A percentile compares a stretch with the other conserved stretches of the same genome.
phyloP scores from a whole-genome alignment of 2,329 filamentous ascomycete genomes.

The Thelonectria blattea region DNA sequence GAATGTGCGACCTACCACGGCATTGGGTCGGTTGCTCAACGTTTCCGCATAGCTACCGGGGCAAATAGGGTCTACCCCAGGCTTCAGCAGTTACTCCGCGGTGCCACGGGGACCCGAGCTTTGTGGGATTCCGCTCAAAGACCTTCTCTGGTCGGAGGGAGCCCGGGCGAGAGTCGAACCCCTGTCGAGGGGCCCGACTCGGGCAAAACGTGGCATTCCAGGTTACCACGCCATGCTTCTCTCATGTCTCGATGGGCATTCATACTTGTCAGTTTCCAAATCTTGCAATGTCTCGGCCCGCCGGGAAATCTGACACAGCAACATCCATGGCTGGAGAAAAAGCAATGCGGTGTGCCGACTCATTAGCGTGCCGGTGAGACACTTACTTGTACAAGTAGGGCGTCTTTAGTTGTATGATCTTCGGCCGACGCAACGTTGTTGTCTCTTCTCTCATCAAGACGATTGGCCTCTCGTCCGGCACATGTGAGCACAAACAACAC shows the following conservation, averaged over 20 bases:
- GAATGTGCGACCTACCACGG: constrained; percentile 4
- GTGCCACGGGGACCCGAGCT: constrained; percentile 22
- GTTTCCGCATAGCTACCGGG: constrained; percentile 19
- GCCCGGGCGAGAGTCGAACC: constrained; percentile 12
- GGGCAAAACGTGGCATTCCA: constrained; percentile 11
- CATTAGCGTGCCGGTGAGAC: constrained; percentile 9
- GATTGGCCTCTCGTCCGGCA: constrained; percentile 10
- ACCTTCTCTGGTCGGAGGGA: constrained; percentile 20
- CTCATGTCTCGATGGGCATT: constrained; percentile 4
- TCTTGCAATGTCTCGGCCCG: constrained; percentile 15
- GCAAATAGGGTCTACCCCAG: constrained; percentile 37
- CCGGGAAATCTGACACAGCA: constrained; percentile 18
- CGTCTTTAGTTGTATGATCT: constrained; percentile 15
- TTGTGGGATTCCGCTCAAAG: constrained; percentile 28
- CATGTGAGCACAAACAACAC: constrained; percentile 14
- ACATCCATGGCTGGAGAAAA: constrained; percentile 21
- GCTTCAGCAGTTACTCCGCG: constrained; percentile 27
- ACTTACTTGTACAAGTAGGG: constrained; percentile 15
- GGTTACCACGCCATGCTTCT: constrained; percentile 6
- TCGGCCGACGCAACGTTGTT: constrained; percentile 18
- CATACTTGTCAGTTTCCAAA: not conserved
- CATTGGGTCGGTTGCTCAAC: constrained; percentile 12
- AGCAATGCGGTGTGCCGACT: constrained; percentile 24
- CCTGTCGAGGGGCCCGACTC: constrained; percentile 17
- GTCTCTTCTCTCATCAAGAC: constrained; percentile 24